Percentiles rank a stretch among this genome's conserved stretches.
These are phyloP conservation scores for Trichoderma sp. DNA, from an alignment of 2,329 filamentous ascomycete species.

Conservation along the genomic window DNA sequence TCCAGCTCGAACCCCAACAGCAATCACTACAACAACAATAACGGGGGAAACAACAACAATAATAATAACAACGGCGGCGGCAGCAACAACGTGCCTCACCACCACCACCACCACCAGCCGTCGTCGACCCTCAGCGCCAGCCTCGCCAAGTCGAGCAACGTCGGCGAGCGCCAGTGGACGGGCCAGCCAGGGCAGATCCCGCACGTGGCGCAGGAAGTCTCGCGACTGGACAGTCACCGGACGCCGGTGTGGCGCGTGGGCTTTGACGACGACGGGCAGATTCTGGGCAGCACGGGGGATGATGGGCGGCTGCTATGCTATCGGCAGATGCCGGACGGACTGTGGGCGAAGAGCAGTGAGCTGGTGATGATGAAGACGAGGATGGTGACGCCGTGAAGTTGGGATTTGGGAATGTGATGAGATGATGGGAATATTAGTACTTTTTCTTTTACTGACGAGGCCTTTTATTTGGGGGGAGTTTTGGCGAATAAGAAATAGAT, in stretches of 20 bases:
- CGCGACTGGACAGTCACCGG: slow-evolving; percentile 66
- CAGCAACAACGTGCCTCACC: slow-evolving; percentile 8
- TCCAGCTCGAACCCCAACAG: slow-evolving; percentile 28
- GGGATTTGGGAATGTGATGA: not conserved
- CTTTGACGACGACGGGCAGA: slow-evolving; percentile 70
- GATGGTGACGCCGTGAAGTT: slow-evolving; percentile 48
- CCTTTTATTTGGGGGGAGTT: not conserved
- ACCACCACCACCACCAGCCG: slow-evolving; percentile 39
- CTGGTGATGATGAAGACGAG: slow-evolving; percentile 59
- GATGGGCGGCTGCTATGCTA: slow-evolving; percentile 68
- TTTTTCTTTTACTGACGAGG: no score
- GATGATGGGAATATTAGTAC: no score
- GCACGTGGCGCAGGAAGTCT: slow-evolving; percentile 64
- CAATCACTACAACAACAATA: slow-evolving; percentile 16
- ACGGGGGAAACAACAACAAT: not conserved
- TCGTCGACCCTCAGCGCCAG: slow-evolving; percentile 55
- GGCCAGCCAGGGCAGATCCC: slow-evolving; percentile 65
- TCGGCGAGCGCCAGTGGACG: slow-evolving; percentile 53
- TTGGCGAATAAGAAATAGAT: not conserved
- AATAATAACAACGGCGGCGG: not conserved
- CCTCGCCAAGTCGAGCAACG: slow-evolving; percentile 51
- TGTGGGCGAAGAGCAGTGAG: slow-evolving; percentile 63
- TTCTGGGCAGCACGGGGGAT: slow-evolving; percentile 75
- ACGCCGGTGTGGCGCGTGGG: slow-evolving; percentile 75
- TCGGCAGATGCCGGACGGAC: slow-evolving; percentile 58